These are phyloP conservation scores for Herpetomonas tarakana DNA, from an alignment of 208 protist species.

Conservation along the genomic window DNA sequence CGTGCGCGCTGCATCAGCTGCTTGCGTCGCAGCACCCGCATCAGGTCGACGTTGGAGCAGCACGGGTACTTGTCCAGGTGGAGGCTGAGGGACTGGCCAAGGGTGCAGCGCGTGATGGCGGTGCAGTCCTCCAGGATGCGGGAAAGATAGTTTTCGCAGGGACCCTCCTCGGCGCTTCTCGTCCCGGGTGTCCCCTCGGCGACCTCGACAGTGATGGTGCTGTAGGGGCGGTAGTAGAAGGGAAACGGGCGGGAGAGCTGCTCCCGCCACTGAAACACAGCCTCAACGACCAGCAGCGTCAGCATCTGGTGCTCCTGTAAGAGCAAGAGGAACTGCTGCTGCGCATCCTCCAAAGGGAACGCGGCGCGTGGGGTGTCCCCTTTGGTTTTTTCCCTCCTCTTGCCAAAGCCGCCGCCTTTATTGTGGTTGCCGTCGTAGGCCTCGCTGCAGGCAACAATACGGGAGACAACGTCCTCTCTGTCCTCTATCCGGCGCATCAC, in stretches of 20 bases:
- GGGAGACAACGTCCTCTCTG: slow-evolving; percentile 39
- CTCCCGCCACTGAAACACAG: slow-evolving; percentile 64
- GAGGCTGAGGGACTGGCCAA: slow-evolving; percentile 40
- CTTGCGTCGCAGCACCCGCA: slow-evolving; percentile 21
- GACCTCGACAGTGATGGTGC: neutral
- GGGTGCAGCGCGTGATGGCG: slow-evolving; percentile 23
- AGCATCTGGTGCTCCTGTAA: slow-evolving; percentile 49
- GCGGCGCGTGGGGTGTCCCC: neutral
- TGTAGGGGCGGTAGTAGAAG: slow-evolving; percentile 22
- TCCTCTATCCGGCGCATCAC: slow-evolving; percentile 30
- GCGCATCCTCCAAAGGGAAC: slow-evolving; percentile 25
- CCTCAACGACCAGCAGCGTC: slow-evolving; percentile 54
- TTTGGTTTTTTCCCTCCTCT: neutral
- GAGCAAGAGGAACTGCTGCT: slow-evolving; percentile 30
- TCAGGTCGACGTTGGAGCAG: slow-evolving; percentile 29
- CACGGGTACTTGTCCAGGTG: slow-evolving; percentile 47
- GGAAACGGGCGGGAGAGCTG: slow-evolving; percentile 50
- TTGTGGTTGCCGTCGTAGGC: slow-evolving; percentile 21
- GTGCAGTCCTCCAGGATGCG: slow-evolving; percentile 49
- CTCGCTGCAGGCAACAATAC: slow-evolving; percentile 33
- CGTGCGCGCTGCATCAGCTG: slow-evolving; percentile 31
- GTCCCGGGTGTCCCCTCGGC: no score
- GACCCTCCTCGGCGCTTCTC: slow-evolving; percentile 1
- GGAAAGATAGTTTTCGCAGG: slow-evolving; percentile 50
- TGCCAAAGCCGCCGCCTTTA: neutral